Base-by-base conservation (phyloP, 106 monocot species). In the Dendrobium catenatum region DNA sequence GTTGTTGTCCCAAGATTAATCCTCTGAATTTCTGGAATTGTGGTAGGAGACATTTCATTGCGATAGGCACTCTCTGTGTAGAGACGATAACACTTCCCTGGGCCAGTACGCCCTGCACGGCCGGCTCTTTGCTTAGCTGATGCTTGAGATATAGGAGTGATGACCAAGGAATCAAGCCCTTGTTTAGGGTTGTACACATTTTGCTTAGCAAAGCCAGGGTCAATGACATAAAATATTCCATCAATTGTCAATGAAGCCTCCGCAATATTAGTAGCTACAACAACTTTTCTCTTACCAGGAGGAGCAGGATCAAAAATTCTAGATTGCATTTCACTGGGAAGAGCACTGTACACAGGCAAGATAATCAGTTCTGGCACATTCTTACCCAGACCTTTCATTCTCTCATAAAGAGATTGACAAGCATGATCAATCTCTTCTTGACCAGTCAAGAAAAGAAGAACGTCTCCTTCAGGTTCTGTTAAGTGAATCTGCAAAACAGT, bases 401-500 rank as follows among this genome's bases (percentile, higher is more conserved):
- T 90, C 83, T 96, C 96, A 66, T 96, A 94, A 48, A 96, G 87
- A 81, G 87, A 92, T 76, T 96, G 96, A 78, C 96, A 96, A 31
- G 96, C 96, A 88, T 90, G 88, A 80, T 96, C 96, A 56, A 96
- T 96, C 78, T 96, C 96, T 79, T 96, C 96, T 67, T 96, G 96
- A 49, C 96, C 96, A n/a, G 96, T 96, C 64, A 96, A 70, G 79
- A 96, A 96, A 72, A 96, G 67, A 86, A 96, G 93, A 73, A 96
- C 19, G 81, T 96, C 96, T 44, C 96, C 96, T 86, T 96, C 96
- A 49, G 96, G 96, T 78, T 96, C 96, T 37, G 94, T 91, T 78
- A 96, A 85, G 72, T 96, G 96, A 79, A 96, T 96, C 84, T 94
- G 96, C 40, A 96, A 77, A 77, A 96, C 96, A 1, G 93, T 94